These are phyloP conservation scores for Thelephora ganbajun DNA, from an alignment of 768 basidiomycete species.

Conservation along the genomic window DNA sequence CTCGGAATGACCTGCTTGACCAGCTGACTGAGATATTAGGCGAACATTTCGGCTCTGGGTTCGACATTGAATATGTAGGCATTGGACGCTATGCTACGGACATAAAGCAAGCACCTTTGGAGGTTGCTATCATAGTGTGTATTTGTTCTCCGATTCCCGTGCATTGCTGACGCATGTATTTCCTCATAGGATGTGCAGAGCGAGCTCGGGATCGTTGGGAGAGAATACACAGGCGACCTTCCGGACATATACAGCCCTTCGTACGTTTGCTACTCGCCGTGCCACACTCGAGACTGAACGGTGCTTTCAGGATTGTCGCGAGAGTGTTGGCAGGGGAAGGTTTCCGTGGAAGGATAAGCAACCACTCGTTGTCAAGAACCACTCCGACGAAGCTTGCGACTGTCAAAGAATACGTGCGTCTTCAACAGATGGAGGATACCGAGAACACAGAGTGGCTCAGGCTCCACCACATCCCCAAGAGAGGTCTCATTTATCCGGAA, in stretches of 20 bases:
- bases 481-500: background rate
- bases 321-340: background rate
- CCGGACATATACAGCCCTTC: background rate
- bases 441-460: too few species aligned
- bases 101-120: slow-evolving; percentile 3
- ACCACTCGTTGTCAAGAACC: background rate
- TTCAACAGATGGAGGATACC: too few species aligned
- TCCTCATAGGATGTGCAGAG: background rate
- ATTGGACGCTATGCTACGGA: slow-evolving; percentile 6
- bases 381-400: too few species aligned
- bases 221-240: background rate
- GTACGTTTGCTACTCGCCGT: background rate
- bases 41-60: slow-evolving; percentile 4
- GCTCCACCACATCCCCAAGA: background rate
- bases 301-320: background rate
- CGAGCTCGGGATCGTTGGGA: background rate
- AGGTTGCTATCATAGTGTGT: slow-evolving; percentile 7
- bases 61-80: slow-evolving; percentile 6
- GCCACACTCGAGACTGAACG: background rate
- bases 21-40: slow-evolving; percentile 1
- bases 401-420: too few species aligned
- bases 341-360: background rate
- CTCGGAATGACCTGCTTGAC: background rate
- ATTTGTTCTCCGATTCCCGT: background rate
- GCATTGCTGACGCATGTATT: background rate